Conservation (phyloP, 305 asterid species). For the Plantago coronopus region DNA sequence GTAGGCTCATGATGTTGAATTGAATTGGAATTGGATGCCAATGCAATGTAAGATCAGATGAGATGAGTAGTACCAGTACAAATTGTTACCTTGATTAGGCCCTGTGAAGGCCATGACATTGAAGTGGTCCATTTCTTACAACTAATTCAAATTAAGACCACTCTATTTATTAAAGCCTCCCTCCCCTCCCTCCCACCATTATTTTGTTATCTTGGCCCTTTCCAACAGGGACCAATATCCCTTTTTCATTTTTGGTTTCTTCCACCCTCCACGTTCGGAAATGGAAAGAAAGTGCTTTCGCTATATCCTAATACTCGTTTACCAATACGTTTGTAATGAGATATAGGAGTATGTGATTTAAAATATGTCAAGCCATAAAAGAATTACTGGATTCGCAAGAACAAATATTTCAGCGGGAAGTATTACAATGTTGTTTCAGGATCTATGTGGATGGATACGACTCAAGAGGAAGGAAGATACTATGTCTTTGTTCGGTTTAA, state of each 20-base stretch:
- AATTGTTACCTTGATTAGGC: constrained; percentile 41
- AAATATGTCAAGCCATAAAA: no score
- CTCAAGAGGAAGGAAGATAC: constrained; percentile 5
- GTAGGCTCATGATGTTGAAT: background rate
- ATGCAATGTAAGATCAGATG: background rate
- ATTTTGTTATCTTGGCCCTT: constrained; percentile 3
- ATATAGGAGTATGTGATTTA: no score
- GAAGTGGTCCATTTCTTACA: constrained; percentile 58
- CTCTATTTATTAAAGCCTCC: constrained; percentile 11
- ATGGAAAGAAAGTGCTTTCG: no score
- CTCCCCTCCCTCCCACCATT: constrained; percentile 7
- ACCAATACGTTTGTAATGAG: background rate
- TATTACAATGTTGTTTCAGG: no score
- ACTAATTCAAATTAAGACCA: constrained; percentile 30
- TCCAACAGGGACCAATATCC: constrained; percentile 2
- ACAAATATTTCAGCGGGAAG: no score
- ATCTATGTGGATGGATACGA: background rate
- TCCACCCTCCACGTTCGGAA: background rate
- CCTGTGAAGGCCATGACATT: constrained; percentile 38
- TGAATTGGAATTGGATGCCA: constrained; percentile 12
- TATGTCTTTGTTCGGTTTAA: no score
- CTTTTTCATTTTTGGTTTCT: background rate
- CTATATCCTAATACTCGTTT: no score
- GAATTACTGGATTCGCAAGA: no score
- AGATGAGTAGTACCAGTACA: background rate